Base-by-base conservation (phyloP, 2,329 filamentous ascomycete species). In the Periconia macrospinosa region DNA sequence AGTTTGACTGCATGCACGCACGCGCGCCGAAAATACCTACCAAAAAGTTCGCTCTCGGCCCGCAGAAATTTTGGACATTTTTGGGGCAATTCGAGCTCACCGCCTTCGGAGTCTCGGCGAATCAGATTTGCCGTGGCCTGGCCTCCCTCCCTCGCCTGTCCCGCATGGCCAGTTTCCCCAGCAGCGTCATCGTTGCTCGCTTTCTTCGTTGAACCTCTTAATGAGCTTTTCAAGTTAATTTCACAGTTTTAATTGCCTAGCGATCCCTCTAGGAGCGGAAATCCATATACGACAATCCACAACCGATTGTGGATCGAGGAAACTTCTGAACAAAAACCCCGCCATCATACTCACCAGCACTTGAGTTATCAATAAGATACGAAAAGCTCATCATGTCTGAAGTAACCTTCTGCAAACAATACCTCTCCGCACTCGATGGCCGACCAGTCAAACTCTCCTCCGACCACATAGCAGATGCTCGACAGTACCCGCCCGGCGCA, bases 401-500 rank as follows among this genome's bases (percentile, higher is more conserved):
- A 82, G 76, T 92, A 56, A 79, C 86, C 47, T 97, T 97, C 74
- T 89, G 91, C 64, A 91, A 89, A 76, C 82, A 85, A 30, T 97
- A 96, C 75, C 86, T 99, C 63, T 80, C 86, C 49, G 83, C 86
- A 19, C 84, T 97, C 58, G 91, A 96, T 76, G 84, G 86, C 56
- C 86, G 88, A 47, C 89, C 92, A 8, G 75, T 86, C 65, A 95
- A 92, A 79, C 84, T 97, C 59, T 86, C 88, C n/a, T 81, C 90
- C 60, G 91, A 97, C 74, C 89, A 97, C 85, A 87, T 95, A 74
- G 90, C 93, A 75, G 91, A 97, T 70, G 86, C 91, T 47, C 87
- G 86, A 66, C 85, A 82, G 61, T 92, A 93, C 71, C 89, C 90
- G 20, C 79, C 89, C 23, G 86, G 89, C 57, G 82, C 86, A 60